Evolutionary conservation across 495 filamentous ascomycete genomes (phyloP).

Genomic region (Sphaerosporella brunnea): DNA sequence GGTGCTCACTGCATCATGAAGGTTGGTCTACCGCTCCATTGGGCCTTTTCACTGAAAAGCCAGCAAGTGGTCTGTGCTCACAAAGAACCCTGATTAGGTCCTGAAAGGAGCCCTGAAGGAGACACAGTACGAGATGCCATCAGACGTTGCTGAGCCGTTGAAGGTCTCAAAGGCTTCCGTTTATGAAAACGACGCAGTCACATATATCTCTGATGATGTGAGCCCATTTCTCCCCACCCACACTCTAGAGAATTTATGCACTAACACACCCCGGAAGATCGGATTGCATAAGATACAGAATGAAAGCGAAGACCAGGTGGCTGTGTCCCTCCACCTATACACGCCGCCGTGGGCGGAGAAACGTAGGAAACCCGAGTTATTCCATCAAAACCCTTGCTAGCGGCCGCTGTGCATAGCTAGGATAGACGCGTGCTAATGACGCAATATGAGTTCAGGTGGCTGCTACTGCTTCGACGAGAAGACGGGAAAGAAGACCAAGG

Average conservation of each 20-base stretch:
- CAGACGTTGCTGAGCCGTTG: conserved; percentile 35
- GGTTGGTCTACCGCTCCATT: no score
- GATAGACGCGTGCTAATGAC: not conserved
- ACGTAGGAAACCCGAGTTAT: conserved; percentile 10
- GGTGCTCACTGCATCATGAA: conserved; percentile 63
- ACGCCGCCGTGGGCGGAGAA: conserved; percentile 65
- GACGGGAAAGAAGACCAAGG: conserved; percentile 55
- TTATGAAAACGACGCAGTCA: conserved; percentile 46
- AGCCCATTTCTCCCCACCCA: conserved; percentile 10
- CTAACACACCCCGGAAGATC: conserved; percentile 31
- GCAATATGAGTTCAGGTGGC: conserved; percentile 27
- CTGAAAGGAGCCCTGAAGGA: conserved; percentile 62
- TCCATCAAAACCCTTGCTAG: conserved; percentile 2
- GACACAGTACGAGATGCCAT: conserved; percentile 61
- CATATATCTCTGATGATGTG: conserved; percentile 66
- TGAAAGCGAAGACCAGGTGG: conserved; percentile 46
- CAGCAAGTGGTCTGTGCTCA: no score
- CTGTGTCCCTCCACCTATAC: conserved; percentile 78
- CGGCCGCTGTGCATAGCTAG: not conserved
- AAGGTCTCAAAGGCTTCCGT: conserved; percentile 35
- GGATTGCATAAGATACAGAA: conserved; percentile 75
- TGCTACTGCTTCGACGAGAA: conserved; percentile 43
- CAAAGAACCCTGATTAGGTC: no score
- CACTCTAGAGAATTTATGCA: no score
- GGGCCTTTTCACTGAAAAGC: no score